Evolutionary conservation across 495 filamentous ascomycete genomes (phyloP), one percentile per base, ranked within the genome.

Genomic region (Penicillium pulvis): DNA sequence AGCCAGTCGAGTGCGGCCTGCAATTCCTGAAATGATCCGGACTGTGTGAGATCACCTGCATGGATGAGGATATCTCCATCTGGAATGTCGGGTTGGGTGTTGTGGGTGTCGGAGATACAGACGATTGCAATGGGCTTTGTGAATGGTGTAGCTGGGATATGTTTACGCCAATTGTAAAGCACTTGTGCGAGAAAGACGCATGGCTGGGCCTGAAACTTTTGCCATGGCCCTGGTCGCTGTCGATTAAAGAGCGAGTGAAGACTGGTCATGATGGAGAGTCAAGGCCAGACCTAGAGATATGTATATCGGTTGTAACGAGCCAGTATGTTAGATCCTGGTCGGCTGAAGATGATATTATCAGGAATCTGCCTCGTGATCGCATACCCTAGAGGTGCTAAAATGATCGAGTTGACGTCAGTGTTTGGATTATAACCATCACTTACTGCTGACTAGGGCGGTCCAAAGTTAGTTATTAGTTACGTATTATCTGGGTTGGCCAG

Each of bases 61-160:
- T 93, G 90, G 36, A 93, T 85, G 4, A 93, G 75, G 50, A 93
- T 71, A 60, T 93, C 90, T 30, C 89, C 90, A 41, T 80, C 66
- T 0, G 86, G 85, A 2, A 92, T 65, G 30, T 80, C 76, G n/a
- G 75, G 53, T 5, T 67, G 63, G 2, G 77, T 74, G 62, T 88
- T 87, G 61, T 94, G 90, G 4, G 91, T 92, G 69, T 94, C 91
- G 0, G 87, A 90, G 26, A 93, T 81, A 64, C 85, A 91, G 64
- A 67, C 58, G 14, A 67, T 69, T 0, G 70, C 14, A 36, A 61
- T 23, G 30, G 58, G 57, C 3, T 17, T 42, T 47, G 35, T 60
- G 45, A 64, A 31, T 50, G 64, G 61, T 24, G 17, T 52, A 36
- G 61, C 57, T 59, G 48, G 55, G 43, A 61, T 56, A 26, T 23